Evolutionary conservation across 768 basidiomycete species (phyloP), one percentile per base, ranked within the genome.

Genomic region (Mycena floridula): DNA sequence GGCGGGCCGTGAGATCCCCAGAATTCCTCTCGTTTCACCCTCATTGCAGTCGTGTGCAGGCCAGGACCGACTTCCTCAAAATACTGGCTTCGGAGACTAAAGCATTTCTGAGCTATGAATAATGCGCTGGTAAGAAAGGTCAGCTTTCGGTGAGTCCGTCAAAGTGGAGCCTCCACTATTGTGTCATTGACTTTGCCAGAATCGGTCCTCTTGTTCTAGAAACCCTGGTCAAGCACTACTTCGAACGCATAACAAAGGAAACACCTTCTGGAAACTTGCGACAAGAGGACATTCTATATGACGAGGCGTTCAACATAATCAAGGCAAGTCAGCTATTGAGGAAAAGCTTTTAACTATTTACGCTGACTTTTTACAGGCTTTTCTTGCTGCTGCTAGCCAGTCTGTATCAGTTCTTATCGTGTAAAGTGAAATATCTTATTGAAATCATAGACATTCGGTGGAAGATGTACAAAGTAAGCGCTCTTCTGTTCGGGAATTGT

Each of bases 141-240:
- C n/a, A n/a, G n/a, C n/a, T n/a, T n/a, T n/a, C n/a, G n/a, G n/a
- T n/a, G n/a, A n/a, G n/a, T n/a, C n/a, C n/a, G n/a, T n/a, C n/a
- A n/a, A n/a, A n/a, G n/a, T n/a, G n/a, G n/a, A n/a, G n/a, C n/a
- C n/a, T n/a, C n/a, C n/a, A n/a, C n/a, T n/a, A n/a, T n/a, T n/a
- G n/a, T n/a, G n/a, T n/a, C n/a, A n/a, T n/a, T n/a, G n/a, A n/a
- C n/a, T n/a, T n/a, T n/a, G n/a, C n/a, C n/a, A n/a, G n/a, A n/a
- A n/a, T n/a, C n/a, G n/a, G n/a, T n/a, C n/a, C n/a, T n/a, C n/a
- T 88, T 43, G 69, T 88, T 25, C 57, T 89, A 18, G 85, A 82
- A 52, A 89, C 85, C 1, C 71, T 91, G n/a, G 71, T 91, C 56
- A 86, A 85, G 59, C 90, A 93, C 58, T 94, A 90, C 60, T 77